phyloP scores from a whole-genome alignment of 371 early-diverging fungal genomes.

The Entomophthora muscae region DNA sequence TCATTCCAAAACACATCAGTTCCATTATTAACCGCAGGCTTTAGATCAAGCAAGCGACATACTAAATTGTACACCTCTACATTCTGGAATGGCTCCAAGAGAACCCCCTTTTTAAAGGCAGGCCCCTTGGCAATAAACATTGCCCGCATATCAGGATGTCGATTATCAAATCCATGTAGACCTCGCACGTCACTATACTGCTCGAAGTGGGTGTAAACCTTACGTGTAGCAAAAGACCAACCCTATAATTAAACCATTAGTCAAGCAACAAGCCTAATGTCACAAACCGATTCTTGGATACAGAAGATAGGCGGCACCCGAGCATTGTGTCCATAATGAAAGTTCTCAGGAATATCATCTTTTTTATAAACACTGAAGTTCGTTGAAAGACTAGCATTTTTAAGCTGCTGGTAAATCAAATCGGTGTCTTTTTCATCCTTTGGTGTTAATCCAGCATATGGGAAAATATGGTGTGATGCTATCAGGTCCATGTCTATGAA shows the following conservation, averaged over 20 bases:
- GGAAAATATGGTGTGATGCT: constrained; percentile 20
- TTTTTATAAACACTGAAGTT: constrained; percentile 34
- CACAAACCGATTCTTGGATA: constrained; percentile 46
- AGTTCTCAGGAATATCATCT: constrained; percentile 41
- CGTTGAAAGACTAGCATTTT: constrained; percentile 17
- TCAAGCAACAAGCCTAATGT: constrained; percentile 7
- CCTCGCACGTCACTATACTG: constrained; percentile 26
- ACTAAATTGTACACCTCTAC: constrained; percentile 9
- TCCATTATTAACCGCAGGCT: not conserved
- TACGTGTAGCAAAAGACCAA: constrained; percentile 25
- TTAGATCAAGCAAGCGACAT: not conserved
- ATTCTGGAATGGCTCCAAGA: constrained; percentile 8
- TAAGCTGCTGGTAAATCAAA: constrained; percentile 18
- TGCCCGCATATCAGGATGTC: constrained; percentile 61
- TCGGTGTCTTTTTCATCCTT: constrained; percentile 13
- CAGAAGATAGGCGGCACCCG: constrained; percentile 59
- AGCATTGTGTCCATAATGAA: constrained; percentile 30
- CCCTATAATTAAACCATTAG: constrained; percentile 4
- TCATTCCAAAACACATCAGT: not conserved
- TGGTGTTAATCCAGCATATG: constrained; percentile 27
- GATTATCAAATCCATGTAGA: constrained; percentile 76
- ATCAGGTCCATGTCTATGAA: constrained; percentile 26
- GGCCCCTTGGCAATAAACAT: constrained; percentile 76
- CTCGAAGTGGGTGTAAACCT: constrained; percentile 14
- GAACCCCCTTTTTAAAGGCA: not conserved